Base-by-base conservation (phyloP, 352 stramenopile genomes). In the Phytopythium boreale region DNA sequence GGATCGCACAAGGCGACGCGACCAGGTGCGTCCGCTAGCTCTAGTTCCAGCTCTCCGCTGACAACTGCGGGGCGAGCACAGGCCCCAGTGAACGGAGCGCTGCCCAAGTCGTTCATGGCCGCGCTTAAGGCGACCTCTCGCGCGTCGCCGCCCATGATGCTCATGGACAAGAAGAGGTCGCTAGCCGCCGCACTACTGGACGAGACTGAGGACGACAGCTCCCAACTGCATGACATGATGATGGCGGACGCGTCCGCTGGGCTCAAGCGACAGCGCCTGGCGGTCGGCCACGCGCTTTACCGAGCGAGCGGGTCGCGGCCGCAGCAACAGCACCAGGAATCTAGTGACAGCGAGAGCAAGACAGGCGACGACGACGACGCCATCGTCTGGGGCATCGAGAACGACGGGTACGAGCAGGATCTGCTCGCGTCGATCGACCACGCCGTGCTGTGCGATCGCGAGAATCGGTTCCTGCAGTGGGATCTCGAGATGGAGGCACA, bases 401-500 rank as follows among this genome's bases (percentile, higher is more conserved):
- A 78, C 46, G 81, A 90, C 56, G 75, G 72, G 52, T 88, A 89
- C 31, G 74, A 90, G 69, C 81, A 88, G 47, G 81, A 90, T 41
- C 61, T 92, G 55, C 74, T 92, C 8, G 80, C 78, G 14, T 90
- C 80, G 4, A 93, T 93, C 59, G 85, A 93, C 58, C 85, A 92
- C 57, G 78, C 81, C 17, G 83, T 90, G 50, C 69, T 93, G 36
- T 93, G 85, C 52, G 85, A 93, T 64, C 84, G 84, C 26, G 82
- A 92, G 64, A 93, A 93, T 64, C 81, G 85, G 2, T 93, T 93
- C 58, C 59, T 91, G 56, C 79, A 89, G 61, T 90, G 82, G 81
- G 82, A 89, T 56, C 46, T 90, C 9, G 79, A 92, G 62, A 80
- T 84, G 34, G 82, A 82, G 56, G 71, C 70, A 14, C 69, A 76